Evolutionary conservation across 495 filamentous ascomycete genomes (phyloP).

Genomic region (Neurospora discreta): DNA sequence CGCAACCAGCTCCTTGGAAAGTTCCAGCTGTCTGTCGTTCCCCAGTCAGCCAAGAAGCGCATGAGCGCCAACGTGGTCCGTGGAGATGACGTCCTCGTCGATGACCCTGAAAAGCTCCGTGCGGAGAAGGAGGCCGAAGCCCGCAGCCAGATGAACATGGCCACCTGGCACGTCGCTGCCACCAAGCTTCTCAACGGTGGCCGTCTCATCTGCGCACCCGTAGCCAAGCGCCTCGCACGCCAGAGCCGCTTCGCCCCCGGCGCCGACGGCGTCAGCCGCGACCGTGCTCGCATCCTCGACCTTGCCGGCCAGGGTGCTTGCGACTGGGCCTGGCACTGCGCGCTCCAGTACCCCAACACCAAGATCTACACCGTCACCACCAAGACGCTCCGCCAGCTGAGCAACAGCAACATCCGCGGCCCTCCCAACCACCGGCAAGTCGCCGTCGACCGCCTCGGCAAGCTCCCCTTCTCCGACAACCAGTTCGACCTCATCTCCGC

Average conservation of each 20-base stretch:
- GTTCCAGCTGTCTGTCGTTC: slow-evolving; percentile 52
- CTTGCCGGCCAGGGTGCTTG: slow-evolving; percentile 74
- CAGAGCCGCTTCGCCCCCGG: slow-evolving; percentile 35
- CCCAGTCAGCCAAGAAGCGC: slow-evolving; percentile 44
- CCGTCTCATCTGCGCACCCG: slow-evolving; percentile 65
- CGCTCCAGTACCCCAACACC: slow-evolving; percentile 68
- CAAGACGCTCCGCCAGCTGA: slow-evolving; percentile 49
- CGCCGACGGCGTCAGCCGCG: slow-evolving; percentile 28
- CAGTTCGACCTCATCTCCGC: slow-evolving; percentile 91
- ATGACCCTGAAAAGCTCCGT: slow-evolving; percentile 49
- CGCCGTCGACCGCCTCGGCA: slow-evolving; percentile 59
- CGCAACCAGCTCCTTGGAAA: slow-evolving; percentile 66
- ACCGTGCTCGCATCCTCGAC: slow-evolving; percentile 65
- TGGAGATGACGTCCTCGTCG: slow-evolving; percentile 40
- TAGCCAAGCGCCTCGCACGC: slow-evolving; percentile 45
- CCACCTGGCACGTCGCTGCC: slow-evolving; percentile 75
- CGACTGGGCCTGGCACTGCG: slow-evolving; percentile 94
- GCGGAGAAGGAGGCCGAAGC: slow-evolving; percentile 74
- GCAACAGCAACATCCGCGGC: slow-evolving; percentile 61
- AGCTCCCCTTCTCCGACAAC: slow-evolving; percentile 74
- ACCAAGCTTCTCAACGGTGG: slow-evolving; percentile 70
- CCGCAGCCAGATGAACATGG: slow-evolving; percentile 57
- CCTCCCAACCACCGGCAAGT: slow-evolving; percentile 80
- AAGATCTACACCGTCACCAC: slow-evolving; percentile 79
- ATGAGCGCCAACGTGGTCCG: slow-evolving; percentile 48